These are phyloP conservation scores for Mycena venus DNA, from an alignment of 768 basidiomycete genomes.

Conservation along the genomic window DNA sequence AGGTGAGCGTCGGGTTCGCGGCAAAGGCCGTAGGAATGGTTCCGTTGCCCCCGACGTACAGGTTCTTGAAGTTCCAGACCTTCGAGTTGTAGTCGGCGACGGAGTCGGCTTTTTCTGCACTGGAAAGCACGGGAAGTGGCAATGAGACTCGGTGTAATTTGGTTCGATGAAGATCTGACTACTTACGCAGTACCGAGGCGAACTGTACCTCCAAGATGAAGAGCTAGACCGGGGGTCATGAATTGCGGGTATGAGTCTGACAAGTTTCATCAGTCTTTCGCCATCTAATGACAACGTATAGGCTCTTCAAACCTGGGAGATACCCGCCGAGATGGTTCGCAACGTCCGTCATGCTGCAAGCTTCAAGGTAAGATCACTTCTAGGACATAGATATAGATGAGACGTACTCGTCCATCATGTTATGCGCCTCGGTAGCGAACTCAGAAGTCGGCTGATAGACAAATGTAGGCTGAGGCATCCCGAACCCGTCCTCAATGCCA, in stretches of 20 bases:
- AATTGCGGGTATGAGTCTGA: conserved; percentile 39
- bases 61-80: conserved; percentile 39
- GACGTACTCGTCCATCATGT: no score
- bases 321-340: conserved; percentile 47
- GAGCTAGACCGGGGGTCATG: conserved; percentile 33
- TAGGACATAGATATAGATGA: no score
- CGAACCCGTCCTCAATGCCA: no score
- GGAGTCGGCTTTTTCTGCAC: background rate
- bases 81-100: conserved; percentile 43
- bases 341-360: conserved; percentile 42
- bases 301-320: conserved; percentile 45
- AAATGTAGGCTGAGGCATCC: no score
- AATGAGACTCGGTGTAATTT: no score
- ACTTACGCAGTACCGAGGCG: conserved; percentile 11
- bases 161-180: background rate
- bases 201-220: conserved; percentile 28
- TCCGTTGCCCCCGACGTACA: conserved; percentile 49
- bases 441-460: no score
- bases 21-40: conserved; percentile 38
- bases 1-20: conserved; percentile 32
- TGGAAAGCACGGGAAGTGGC: no score
- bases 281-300: no score
- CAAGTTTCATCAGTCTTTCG: no score
- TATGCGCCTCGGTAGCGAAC: no score
- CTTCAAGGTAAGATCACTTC: no score